phyloP scores from a whole-genome alignment of 2,329 filamentous ascomycete species.

The Sordariomycetes sp. region DNA sequence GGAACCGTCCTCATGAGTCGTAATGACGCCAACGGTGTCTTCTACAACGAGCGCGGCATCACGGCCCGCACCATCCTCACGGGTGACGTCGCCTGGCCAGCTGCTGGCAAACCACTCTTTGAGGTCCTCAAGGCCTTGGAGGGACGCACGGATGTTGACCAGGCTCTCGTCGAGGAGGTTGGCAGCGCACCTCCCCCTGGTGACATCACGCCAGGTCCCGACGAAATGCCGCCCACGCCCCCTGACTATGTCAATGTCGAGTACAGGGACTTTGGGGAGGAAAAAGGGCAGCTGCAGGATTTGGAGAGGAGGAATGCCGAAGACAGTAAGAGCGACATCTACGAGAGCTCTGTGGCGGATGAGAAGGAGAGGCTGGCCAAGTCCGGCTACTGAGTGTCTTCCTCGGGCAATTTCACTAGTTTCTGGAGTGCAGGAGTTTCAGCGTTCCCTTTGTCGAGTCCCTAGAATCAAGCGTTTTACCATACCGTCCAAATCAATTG shows the following conservation, averaged over 20 bases:
- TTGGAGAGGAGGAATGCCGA: neutral
- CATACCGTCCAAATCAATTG: no score
- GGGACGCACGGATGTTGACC: slow-evolving; percentile 17
- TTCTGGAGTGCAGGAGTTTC: no score
- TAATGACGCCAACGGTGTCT: slow-evolving; percentile 68
- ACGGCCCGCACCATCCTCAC: slow-evolving; percentile 23
- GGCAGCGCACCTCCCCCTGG: slow-evolving; percentile 10
- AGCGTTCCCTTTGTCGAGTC: no score
- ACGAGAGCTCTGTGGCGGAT: slow-evolving; percentile 1
- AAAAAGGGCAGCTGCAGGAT: no score
- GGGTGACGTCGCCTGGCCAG: slow-evolving; percentile 31
- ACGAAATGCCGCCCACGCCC: neutral
- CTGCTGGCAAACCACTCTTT: slow-evolving; percentile 24
- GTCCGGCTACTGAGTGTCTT: slow-evolving; percentile 10
- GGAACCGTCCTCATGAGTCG: slow-evolving; percentile 71
- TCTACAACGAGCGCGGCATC: slow-evolving; percentile 54
- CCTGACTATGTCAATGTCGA: neutral
- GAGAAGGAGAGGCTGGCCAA: slow-evolving; percentile 16
- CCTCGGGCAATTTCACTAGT: no score
- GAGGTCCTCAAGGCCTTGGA: slow-evolving; percentile 30
- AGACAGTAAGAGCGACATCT: slow-evolving; percentile 1
- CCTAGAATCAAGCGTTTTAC: no score
- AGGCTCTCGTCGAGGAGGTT: slow-evolving; percentile 15
- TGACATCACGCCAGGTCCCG: neutral
- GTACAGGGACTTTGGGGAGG: slow-evolving; percentile 1